Evolutionary conservation across 108 stramenopile genomes (phyloP), one percentile per base, ranked within the genome.

Genomic region (Skeletonema potamos): DNA sequence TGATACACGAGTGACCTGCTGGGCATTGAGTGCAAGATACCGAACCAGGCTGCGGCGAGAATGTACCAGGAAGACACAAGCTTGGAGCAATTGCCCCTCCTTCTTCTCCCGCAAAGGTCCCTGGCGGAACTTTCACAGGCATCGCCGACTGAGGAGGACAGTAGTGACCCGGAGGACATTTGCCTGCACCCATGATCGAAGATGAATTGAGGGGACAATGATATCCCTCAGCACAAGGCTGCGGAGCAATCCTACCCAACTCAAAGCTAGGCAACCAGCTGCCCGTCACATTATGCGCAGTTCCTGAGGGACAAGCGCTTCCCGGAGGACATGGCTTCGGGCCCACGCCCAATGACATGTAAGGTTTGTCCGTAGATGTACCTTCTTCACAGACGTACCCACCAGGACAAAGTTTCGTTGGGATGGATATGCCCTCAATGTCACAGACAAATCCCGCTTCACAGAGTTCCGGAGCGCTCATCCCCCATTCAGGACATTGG

Each of bases 21-120:
- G 92, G 92, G 64, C 95, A 96, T 3, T 72, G 72, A 18, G 70
- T 41, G 64, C 95, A 96, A n/a, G 46, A 70, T 27, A 64, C 65
- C 11, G 82, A 74, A 34, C 86, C 88, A 20, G 67, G 60, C 4
- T 88, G 67, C 1, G 95, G 87, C 6, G 95, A 90, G 58, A 89
- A 96, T n/a, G 88, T 94, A 8, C 92, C 93, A 8, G 95, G 95
- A 55, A 89, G 91, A 74, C 95, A 96, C 27, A 94, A 66, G 57
- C 85, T 89, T 41, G 90, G 88, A 5, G 88, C 87, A 32, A 94
- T 88, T 8, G 77, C 83, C 6, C 91, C 83, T 34, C 87, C 75
- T n/a, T 68, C 73, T 11, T 67, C 75, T 2, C 86, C 64, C 10
- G 89, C 72, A 68, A 87, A 92, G 9, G 86, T 85, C 7, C 95